phyloP scores from a whole-genome alignment of 495 filamentous ascomycete genomes.

The Talaromyces thailandensis region DNA sequence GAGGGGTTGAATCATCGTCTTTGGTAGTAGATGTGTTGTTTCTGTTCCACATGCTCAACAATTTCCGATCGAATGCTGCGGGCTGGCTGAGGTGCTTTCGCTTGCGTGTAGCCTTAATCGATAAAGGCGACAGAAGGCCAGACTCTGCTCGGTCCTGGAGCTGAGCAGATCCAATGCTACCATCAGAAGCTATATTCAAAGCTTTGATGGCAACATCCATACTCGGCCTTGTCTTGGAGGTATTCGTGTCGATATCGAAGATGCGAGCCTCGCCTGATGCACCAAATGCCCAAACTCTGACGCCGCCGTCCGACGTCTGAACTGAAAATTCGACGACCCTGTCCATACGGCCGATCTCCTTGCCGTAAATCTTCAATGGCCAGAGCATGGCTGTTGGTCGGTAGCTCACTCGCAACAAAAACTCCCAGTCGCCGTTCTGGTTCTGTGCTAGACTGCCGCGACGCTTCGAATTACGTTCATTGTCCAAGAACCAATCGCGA shows the following conservation, averaged over 20 bases:
- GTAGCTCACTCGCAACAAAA: constrained; percentile 26
- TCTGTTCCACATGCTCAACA: constrained; percentile 1
- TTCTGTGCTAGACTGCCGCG: constrained; percentile 25
- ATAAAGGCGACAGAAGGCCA: constrained; percentile 1
- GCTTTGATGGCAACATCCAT: constrained; percentile 17
- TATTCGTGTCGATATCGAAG: constrained; percentile 30
- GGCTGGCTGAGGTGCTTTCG: constrained; percentile 17
- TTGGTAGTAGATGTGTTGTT: background rate
- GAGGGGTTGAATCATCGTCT: background rate
- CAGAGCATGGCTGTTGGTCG: constrained; percentile 28
- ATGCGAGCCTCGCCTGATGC: constrained; percentile 21
- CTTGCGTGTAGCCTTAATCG: constrained; percentile 15
- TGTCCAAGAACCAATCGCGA: constrained; percentile 25
- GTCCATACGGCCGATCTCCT: constrained; percentile 29
- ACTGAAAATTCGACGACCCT: constrained; percentile 28
- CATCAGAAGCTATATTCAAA: constrained; percentile 20
- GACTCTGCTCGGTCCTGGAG: constrained; percentile 11
- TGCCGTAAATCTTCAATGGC: constrained; percentile 35
- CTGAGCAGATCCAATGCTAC: constrained; percentile 15
- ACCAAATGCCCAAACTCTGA: constrained; percentile 31
- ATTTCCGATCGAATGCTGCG: constrained; percentile 4
- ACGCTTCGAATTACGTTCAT: constrained; percentile 18
- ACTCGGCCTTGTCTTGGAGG: constrained; percentile 7
- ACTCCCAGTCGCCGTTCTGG: constrained; percentile 34
- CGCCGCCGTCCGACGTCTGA: constrained; percentile 26